Evolutionary conservation across 345 rosid genomes (phyloP).

Genomic region (Dipteronia sinensis): DNA sequence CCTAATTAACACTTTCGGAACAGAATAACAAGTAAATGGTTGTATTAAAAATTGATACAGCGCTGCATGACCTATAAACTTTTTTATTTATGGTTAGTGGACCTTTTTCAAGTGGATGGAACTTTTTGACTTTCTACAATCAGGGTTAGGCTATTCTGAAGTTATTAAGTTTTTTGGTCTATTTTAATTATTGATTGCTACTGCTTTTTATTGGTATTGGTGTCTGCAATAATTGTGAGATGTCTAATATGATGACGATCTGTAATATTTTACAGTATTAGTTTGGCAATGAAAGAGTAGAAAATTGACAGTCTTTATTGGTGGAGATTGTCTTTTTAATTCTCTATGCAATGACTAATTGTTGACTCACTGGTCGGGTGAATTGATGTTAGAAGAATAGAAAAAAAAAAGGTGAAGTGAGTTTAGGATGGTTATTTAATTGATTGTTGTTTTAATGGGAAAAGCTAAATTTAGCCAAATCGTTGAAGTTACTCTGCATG

Average conservation of each 20-base stretch:
- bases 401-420: not conserved
- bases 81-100: not conserved
- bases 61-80: no score
- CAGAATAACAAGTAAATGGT: no score
- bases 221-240: not conserved
- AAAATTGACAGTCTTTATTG: not conserved
- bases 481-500: not conserved
- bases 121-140: not conserved
- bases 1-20: no score
- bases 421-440: not conserved
- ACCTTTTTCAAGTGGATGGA: not conserved
- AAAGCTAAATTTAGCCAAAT: not conserved
- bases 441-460: not conserved
- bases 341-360: not conserved
- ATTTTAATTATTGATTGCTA: not conserved
- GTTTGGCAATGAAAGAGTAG: not conserved
- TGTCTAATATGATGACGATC: not conserved
- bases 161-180: not conserved
- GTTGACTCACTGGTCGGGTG: not conserved
- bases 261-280: not conserved
- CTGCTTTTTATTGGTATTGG: conserved; percentile 1
- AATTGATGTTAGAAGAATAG: not conserved
- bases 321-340: not conserved
- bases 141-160: not conserved
- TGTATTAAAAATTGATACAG: no score